Conservation (phyloP, 2,329 filamentous ascomycete species). For the Fusarium tricinctum region DNA sequence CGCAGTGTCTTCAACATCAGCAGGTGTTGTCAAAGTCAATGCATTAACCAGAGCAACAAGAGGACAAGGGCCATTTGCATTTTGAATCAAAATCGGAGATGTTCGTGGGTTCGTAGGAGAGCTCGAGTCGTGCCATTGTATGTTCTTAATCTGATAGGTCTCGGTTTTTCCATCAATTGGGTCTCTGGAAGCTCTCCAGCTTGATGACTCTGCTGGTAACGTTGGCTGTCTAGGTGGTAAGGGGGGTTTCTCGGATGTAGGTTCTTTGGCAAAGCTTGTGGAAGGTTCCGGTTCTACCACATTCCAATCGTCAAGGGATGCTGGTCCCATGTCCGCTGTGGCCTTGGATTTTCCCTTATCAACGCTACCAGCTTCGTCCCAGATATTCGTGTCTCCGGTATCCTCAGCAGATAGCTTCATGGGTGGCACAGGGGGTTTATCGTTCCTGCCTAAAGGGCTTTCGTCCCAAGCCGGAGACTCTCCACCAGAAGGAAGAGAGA, state of each 20-base stretch:
- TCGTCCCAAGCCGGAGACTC: constrained; percentile 59
- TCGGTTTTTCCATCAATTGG: constrained; percentile 69
- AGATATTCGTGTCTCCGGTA: constrained; percentile 61
- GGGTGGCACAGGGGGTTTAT: constrained; percentile 42
- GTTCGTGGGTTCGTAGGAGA: constrained; percentile 73
- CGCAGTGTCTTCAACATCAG: constrained; percentile 72
- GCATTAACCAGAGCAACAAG: constrained; percentile 94
- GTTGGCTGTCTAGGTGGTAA: constrained; percentile 56
- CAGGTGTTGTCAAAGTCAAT: constrained; percentile 83
- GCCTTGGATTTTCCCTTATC: constrained; percentile 61
- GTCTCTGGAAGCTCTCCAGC: constrained; percentile 58
- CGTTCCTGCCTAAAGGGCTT: constrained; percentile 48
- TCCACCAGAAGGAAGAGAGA: constrained; percentile 57
- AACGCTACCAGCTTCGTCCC: constrained; percentile 62
- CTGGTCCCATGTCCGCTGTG: constrained; percentile 33
- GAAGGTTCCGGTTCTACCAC: constrained; percentile 62
- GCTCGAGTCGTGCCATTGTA: constrained; percentile 82
- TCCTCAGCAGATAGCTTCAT: constrained; percentile 53
- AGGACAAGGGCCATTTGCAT: constrained; percentile 94
- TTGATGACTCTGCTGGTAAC: constrained; percentile 45
- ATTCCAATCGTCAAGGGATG: constrained; percentile 64
- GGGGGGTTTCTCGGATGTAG: constrained; percentile 49
- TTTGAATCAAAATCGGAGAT: constrained; percentile 93
- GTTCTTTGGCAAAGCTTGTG: constrained; percentile 32
- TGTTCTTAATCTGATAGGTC: constrained; percentile 93